Conservation (phyloP, 371 early-diverging fungal genomes). For the Furculomyces boomerangus region DNA sequence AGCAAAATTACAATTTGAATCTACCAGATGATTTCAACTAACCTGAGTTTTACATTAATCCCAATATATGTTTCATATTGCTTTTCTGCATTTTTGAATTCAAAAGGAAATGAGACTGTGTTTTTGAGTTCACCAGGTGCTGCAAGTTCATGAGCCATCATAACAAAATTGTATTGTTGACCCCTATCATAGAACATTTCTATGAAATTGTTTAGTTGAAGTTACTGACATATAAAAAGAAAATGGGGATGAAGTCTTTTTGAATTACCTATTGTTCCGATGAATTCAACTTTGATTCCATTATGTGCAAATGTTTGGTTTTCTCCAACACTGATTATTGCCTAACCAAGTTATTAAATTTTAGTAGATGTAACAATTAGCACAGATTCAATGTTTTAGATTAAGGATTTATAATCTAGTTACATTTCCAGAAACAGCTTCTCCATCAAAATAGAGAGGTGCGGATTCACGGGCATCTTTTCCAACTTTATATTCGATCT, state of each 20-base stretch:
- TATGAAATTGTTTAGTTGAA: slow-evolving; percentile 8
- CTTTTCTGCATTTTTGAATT: slow-evolving; percentile 85
- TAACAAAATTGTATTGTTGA: slow-evolving; percentile 83
- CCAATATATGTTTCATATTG: slow-evolving; percentile 81
- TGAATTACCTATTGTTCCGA: slow-evolving; percentile 75
- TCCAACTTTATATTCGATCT: slow-evolving; percentile 75
- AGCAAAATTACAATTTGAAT: background rate
- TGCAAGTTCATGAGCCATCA: slow-evolving; percentile 70
- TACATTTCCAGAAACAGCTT: slow-evolving; percentile 85
- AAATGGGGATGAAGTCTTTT: background rate
- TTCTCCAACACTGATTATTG: slow-evolving; percentile 69
- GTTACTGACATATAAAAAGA: background rate
- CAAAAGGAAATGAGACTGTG: slow-evolving; percentile 59
- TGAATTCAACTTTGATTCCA: slow-evolving; percentile 92
- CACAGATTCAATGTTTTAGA: too few species aligned
- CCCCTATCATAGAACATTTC: slow-evolving; percentile 91
- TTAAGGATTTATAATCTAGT: too few species aligned
- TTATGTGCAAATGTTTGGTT: slow-evolving; percentile 89
- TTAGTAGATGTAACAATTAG: too few species aligned
- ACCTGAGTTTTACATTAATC: slow-evolving; percentile 75
- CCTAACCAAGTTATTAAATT: slow-evolving; percentile 31
- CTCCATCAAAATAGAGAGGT: slow-evolving; percentile 95
- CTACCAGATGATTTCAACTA: too few species aligned
- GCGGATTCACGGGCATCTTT: slow-evolving; percentile 66
- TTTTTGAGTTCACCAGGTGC: slow-evolving; percentile 69